Evolutionary conservation across 129 eudicot species (phyloP).

Genomic region (Flaveria linearis): DNA sequence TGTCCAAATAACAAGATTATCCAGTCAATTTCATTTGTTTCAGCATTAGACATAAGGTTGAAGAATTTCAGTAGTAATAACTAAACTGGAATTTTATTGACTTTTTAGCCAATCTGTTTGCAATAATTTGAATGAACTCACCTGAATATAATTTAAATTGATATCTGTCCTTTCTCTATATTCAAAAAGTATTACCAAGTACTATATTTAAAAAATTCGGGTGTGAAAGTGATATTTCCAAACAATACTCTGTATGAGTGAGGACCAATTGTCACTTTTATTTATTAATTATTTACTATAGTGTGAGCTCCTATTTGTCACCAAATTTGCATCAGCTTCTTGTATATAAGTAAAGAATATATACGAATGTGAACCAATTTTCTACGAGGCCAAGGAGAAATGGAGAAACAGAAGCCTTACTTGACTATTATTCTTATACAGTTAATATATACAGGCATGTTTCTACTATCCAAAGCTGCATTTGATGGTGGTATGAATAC

Average conservation of each 20-base stretch:
- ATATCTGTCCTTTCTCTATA: too few species aligned
- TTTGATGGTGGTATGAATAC: constrained; percentile 76
- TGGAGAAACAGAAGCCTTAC: constrained; percentile 46
- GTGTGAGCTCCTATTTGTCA: background rate
- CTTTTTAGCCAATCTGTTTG: too few species aligned
- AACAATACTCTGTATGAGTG: background rate
- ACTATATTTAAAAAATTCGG: too few species aligned
- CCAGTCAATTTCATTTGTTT: too few species aligned
- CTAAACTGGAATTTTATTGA: too few species aligned
- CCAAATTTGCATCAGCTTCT: background rate
- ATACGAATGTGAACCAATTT: background rate
- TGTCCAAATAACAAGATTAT: too few species aligned
- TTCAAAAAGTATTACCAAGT: too few species aligned
- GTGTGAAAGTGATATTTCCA: background rate
- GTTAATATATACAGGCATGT: constrained; percentile 62
- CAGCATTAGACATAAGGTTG: too few species aligned
- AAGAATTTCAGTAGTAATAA: too few species aligned
- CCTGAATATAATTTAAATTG: background rate
- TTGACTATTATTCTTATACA: constrained; percentile 47
- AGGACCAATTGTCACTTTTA: background rate
- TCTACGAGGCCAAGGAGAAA: constrained; percentile 10
- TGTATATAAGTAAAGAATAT: background rate
- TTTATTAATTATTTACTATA: background rate
- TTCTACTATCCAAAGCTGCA: constrained; percentile 62
- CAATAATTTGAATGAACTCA: too few species aligned